These are phyloP conservation scores for Fusarium musae DNA, from an alignment of 2,329 filamentous ascomycete species.

Conservation along the genomic window DNA sequence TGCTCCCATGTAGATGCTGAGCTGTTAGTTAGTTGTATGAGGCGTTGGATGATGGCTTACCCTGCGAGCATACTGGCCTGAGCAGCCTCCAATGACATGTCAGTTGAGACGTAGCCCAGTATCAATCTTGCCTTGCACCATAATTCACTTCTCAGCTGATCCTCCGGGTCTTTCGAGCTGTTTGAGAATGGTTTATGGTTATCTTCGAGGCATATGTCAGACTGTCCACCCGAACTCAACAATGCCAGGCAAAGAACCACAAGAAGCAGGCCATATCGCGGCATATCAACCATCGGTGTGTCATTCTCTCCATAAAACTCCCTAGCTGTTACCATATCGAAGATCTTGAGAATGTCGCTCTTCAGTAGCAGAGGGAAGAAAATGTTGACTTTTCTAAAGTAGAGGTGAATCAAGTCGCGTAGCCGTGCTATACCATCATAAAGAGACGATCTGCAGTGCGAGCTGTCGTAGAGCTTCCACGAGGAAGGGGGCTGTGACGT, in stretches of 20 bases:
- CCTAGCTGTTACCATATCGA: neutral
- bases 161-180: neutral
- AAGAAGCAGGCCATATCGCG: slow-evolving; percentile 5
- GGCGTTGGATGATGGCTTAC: neutral
- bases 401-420: slow-evolving; percentile 6
- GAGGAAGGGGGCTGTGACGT: neutral
- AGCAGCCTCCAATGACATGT: slow-evolving; percentile 37
- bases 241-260: slow-evolving; percentile 14
- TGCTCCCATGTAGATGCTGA: slow-evolving; percentile 43
- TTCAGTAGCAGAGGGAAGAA: slow-evolving; percentile 37
- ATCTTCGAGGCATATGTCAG: neutral
- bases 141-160: neutral
- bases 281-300: neutral
- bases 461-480: slow-evolving; percentile 12
- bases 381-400: slow-evolving; percentile 43
- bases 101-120: slow-evolving; percentile 32
- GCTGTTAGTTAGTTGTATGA: neutral
- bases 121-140: slow-evolving; percentile 43
- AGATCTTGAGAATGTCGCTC: neutral
- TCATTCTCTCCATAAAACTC: neutral
- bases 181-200: neutral
- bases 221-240: neutral
- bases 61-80: slow-evolving; percentile 47
- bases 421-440: neutral
- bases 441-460: neutral